Percentiles rank a stretch among this genome's conserved stretches.
These are phyloP conservation scores for Boletus barrowsii DNA, from an alignment of 768 basidiomycete species.

Conservation along the genomic window DNA sequence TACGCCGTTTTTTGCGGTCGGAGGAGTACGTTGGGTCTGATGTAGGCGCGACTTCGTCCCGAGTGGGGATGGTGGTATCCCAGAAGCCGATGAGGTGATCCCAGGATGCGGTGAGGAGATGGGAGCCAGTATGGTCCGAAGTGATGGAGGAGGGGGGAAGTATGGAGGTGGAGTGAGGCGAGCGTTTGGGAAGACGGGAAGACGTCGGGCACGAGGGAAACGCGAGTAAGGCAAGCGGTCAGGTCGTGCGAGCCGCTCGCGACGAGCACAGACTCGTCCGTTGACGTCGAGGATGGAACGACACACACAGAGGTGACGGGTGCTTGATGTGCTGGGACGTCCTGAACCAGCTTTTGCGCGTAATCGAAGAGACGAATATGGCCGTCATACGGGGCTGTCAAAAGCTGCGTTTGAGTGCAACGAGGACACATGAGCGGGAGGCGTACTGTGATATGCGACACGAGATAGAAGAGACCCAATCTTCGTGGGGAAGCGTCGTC, in stretches of 20 bases:
- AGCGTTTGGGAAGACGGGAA: constrained; percentile 27
- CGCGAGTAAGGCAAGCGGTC: constrained; percentile 54
- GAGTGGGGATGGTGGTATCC: constrained; percentile 58
- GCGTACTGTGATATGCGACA: constrained; percentile 18
- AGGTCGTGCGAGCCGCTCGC: constrained; percentile 80
- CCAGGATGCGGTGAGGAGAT: constrained; percentile 84
- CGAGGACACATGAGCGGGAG: neutral
- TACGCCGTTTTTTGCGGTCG: constrained; percentile 60
- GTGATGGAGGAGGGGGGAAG: constrained; percentile 70
- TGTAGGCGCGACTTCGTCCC: constrained; percentile 54
- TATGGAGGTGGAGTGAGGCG: constrained; percentile 79
- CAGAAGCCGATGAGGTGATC: constrained; percentile 83
- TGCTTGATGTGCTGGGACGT: constrained; percentile 53
- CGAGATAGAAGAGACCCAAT: constrained; percentile 68
- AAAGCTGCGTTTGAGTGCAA: neutral
- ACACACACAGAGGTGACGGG: constrained; percentile 66
- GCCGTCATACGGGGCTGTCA: constrained; percentile 83
- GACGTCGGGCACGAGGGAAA: constrained; percentile 9
- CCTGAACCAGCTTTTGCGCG: constrained; percentile 53
- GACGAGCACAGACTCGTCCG: constrained; percentile 39
- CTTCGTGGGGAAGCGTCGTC: constrained; percentile 78
- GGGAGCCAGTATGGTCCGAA: constrained; percentile 50
- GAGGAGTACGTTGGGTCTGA: neutral
- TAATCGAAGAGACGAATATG: constrained; percentile 71
- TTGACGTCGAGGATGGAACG: constrained; percentile 37